phyloP scores from a whole-genome alignment of 306 rosid species.

The Citrullus amarus region DNA sequence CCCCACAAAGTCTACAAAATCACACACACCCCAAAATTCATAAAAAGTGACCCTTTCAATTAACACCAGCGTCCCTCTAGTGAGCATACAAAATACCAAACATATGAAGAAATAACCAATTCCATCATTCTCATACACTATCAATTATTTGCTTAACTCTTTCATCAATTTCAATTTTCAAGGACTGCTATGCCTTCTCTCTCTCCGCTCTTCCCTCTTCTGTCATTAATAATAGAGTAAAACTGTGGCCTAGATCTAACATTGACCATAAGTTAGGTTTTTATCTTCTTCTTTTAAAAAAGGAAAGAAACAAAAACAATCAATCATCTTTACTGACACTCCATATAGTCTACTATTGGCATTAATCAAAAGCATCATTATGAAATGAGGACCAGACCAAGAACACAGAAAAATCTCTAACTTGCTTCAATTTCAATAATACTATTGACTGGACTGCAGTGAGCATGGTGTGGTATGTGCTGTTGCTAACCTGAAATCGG shows the following conservation, averaged over 20 bases:
- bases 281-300: background rate
- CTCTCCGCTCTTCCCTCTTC: too few species aligned
- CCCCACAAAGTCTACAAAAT: too few species aligned
- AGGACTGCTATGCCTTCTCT: background rate
- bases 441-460: background rate
- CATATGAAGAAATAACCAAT: too few species aligned
- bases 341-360: background rate
- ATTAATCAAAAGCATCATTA: background rate
- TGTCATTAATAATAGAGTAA: background rate
- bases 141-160: background rate
- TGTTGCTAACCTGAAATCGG: constrained; percentile 62
- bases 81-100: too few species aligned
- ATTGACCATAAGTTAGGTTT: background rate
- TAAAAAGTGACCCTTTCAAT: too few species aligned
- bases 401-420: background rate
- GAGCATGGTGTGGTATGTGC: background rate
- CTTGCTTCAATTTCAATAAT: background rate
- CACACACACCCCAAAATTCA: too few species aligned
- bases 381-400: background rate
- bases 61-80: too few species aligned
- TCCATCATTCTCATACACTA: too few species aligned
- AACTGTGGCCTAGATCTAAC: constrained; percentile 33
- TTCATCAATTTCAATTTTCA: background rate
- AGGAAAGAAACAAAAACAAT: background rate
- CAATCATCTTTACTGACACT: background rate